A percentile compares a stretch with the other conserved stretches of the same genome.
Conservation (phyloP, 2,329 filamentous ascomycete genomes). For the Arachnopeziza araneosa region DNA sequence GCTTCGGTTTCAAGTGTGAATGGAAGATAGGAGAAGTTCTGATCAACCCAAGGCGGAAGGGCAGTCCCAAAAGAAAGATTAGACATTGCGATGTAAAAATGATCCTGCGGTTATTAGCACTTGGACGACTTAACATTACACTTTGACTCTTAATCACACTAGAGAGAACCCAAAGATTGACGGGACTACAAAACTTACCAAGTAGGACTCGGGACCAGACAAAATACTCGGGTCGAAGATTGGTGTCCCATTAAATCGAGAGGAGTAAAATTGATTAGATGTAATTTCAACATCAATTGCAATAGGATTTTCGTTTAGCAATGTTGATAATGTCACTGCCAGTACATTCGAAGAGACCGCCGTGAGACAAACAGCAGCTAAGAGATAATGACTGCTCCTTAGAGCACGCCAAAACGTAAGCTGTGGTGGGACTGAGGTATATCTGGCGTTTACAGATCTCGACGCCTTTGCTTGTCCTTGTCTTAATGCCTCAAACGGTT, state of each 20-base stretch:
- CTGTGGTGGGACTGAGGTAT: constrained; percentile 51
- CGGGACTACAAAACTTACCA: too few relatives aligned
- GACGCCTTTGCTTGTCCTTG: constrained; percentile 34
- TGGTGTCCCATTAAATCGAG: constrained; percentile 9
- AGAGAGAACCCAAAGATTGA: too few relatives aligned
- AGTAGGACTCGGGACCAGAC: background rate
- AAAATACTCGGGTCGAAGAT: background rate
- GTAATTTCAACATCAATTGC: background rate
- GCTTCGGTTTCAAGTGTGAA: constrained; percentile 24
- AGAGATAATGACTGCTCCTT: constrained; percentile 38
- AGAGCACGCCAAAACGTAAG: constrained; percentile 42
- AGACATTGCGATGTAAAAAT: constrained; percentile 39
- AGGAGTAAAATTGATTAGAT: constrained; percentile 1
- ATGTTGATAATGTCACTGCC: constrained; percentile 43
- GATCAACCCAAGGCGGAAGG: constrained; percentile 46
- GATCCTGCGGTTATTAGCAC: constrained; percentile 22
- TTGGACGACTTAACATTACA: background rate
- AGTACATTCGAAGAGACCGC: constrained; percentile 48
- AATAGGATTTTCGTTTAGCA: constrained; percentile 39
- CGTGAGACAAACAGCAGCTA: constrained; percentile 42
- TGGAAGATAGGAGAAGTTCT: constrained; percentile 42
- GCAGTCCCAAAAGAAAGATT: constrained; percentile 40
- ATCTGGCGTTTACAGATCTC: constrained; percentile 39
- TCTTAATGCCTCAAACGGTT: constrained; percentile 47
- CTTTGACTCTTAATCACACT: too few relatives aligned